Evolutionary conservation across 2,329 filamentous ascomycete species (phyloP), one percentile per base, ranked within the genome.

Genomic region (Fusarium abutilonis): DNA sequence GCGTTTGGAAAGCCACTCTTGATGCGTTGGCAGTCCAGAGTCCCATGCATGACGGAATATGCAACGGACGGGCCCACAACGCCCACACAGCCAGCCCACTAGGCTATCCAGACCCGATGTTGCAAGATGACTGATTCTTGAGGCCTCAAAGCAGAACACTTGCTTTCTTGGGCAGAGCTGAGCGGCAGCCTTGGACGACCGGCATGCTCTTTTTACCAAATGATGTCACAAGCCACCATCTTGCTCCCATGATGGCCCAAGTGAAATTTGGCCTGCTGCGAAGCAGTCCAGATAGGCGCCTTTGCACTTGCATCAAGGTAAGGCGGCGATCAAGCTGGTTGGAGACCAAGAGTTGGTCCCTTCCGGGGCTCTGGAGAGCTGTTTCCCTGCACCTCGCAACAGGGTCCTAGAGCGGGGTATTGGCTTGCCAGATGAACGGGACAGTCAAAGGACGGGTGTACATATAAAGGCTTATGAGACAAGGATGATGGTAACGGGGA

Each of bases 31-130:
- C 74, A 75, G 59, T 63, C 56, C 64, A 69, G 67, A 59, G 65
- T 56, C 66, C 53, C 82, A 84, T 85, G 82, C 82, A 85, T 83
- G 80, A 83, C 80, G 81, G 81, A 79, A 82, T 79, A 81, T 83
- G 83, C 82, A 83, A 73, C 76, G 69, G 66, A 43, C 39, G 47
- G 64, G 63, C 57, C 67, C 66, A 67, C 68, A 57, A 55, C 44
- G 45, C 56, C 66, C 62, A 64, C 59, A 56, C 57, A 60, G 62
- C 56, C 60, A 66, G 52, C 52, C 50, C 66, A 66, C 58, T 56
- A 64, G 56, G 48, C 60, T 46, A 36, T 51, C 57, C 51, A 36
- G 36, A 55, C 39, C 44, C 48, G 39, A 40, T 51, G 35, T 32
- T 41, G 55, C 35, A 57, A 39, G 46, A 49, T 40, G 29, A 58